Percentiles rank a stretch among this genome's conserved stretches.
These are phyloP conservation scores for Globisporangium solare DNA, from an alignment of 352 stramenopile genomes.

Conservation along the genomic window DNA sequence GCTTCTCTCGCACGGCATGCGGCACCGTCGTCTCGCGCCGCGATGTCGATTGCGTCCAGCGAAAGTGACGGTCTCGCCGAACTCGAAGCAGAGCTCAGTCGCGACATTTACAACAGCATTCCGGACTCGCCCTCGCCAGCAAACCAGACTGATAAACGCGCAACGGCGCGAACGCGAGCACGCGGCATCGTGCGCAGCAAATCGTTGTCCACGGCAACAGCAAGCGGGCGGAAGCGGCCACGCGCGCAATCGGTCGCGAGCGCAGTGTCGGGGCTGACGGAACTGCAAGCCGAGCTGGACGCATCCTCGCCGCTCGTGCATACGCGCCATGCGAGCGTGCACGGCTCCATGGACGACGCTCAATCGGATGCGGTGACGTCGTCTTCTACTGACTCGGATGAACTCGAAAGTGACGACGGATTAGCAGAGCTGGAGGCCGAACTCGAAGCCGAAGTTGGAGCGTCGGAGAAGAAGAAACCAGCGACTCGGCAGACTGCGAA, in stretches of 20 bases:
- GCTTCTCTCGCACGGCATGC: not conserved
- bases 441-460: slow-evolving; percentile 12
- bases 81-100: slow-evolving; percentile 41
- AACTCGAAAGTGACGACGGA: slow-evolving; percentile 12
- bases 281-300: slow-evolving; percentile 30
- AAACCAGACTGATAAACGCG: not conserved
- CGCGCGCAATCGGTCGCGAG: slow-evolving; percentile 5
- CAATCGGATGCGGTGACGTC: not conserved
- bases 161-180: not conserved
- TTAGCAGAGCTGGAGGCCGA: slow-evolving; percentile 17
- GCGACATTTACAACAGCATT: slow-evolving; percentile 3
- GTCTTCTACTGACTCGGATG: not conserved
- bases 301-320: not conserved
- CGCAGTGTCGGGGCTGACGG: slow-evolving; percentile 13
- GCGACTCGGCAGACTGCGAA: not conserved
- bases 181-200: not conserved
- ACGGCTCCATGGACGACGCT: not conserved
- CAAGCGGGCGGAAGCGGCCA: not conserved
- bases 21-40: not conserved
- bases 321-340: not conserved
- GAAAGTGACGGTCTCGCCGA: slow-evolving; percentile 34
- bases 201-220: not conserved
- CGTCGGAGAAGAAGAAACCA: slow-evolving; percentile 5
- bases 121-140: no score
- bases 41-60: slow-evolving; percentile 22